Evolutionary conservation across 192 early-diverging fungal species (phyloP).

Genomic region (Lobosporangium transversale): DNA sequence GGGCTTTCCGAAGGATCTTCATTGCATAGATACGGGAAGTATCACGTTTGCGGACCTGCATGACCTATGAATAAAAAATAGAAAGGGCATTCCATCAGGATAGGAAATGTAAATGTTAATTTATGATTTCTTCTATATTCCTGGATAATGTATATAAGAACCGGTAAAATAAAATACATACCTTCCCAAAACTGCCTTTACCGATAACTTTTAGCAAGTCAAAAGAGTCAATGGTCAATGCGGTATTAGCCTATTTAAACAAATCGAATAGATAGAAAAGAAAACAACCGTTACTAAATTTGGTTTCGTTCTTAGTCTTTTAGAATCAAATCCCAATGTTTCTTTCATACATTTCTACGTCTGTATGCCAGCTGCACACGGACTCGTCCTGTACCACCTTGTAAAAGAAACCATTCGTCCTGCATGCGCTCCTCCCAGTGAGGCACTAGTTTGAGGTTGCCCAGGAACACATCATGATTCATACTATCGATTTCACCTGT

Average conservation of each 20-base stretch:
- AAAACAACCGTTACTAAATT: neutral
- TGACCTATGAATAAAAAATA: constrained; percentile 64
- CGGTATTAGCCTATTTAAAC: constrained; percentile 70
- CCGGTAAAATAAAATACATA: constrained; percentile 45
- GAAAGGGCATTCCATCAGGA: too few relatives aligned
- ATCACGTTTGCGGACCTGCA: constrained; percentile 94
- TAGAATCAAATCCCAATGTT: neutral
- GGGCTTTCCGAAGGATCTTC: constrained; percentile 94
- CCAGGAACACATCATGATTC: constrained; percentile 67
- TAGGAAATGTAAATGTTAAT: too few relatives aligned
- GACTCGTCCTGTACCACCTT: constrained; percentile 74
- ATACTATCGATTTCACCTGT: constrained; percentile 47
- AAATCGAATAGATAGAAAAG: neutral
- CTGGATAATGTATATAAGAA: too few relatives aligned
- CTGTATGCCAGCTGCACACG: constrained; percentile 80
- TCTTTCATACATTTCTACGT: constrained; percentile 63
- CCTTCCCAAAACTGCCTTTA: constrained; percentile 97
- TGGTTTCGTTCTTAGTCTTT: neutral
- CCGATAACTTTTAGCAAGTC: constrained; percentile 96
- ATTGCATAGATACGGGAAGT: constrained; percentile 96
- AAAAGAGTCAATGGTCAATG: constrained; percentile 89
- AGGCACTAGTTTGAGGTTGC: constrained; percentile 63
- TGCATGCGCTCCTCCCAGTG: constrained; percentile 63
- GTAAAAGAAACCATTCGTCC: constrained; percentile 71
- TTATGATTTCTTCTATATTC: too few relatives aligned